Percentiles rank a stretch among this genome's conserved stretches.
phyloP scores from a whole-genome alignment of 2,329 filamentous ascomycete genomes.

The Chrysoporthe puriensis region DNA sequence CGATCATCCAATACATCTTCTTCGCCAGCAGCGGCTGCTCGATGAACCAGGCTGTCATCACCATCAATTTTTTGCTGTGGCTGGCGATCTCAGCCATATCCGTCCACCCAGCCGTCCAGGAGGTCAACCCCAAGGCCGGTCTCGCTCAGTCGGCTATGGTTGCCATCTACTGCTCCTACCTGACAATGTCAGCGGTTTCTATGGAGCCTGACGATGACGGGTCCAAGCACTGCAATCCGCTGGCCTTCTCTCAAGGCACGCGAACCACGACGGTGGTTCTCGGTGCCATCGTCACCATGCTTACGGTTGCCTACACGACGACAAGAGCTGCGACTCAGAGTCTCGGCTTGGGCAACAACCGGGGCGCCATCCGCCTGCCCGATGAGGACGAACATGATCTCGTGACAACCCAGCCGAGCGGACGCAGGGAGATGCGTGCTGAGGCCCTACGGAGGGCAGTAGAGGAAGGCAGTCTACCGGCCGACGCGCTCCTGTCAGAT shows the following conservation, averaged over 20 bases:
- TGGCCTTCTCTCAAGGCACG: constrained; percentile 82
- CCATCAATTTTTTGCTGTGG: constrained; percentile 87
- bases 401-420: constrained; percentile 80
- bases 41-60: constrained; percentile 97
- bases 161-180: constrained; percentile 95
- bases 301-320: constrained; percentile 96
- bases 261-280: constrained; percentile 89
- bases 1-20: constrained; percentile 95
- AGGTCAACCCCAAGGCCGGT: constrained; percentile 89
- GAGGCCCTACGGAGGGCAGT: constrained; percentile 90
- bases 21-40: constrained; percentile 81
- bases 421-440: constrained; percentile 86
- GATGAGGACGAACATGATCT: constrained; percentile 85
- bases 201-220: constrained; percentile 97
- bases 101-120: constrained; percentile 87
- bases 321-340: constrained; percentile 94
- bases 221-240: constrained; percentile 88
- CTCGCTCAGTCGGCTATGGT: constrained; percentile 98
- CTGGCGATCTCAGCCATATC: constrained; percentile 81
- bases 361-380: constrained; percentile 62
- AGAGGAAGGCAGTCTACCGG: constrained; percentile 88
- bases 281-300: constrained; percentile 92
- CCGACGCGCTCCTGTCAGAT: constrained; percentile 81
- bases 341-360: constrained; percentile 68
- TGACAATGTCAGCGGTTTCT: constrained; percentile 96